A percentile compares a stretch with the other conserved stretches of the same genome.
These are phyloP conservation scores for Aspergillus mulundensis DNA, from an alignment of 495 filamentous ascomycete genomes.

Conservation along the genomic window DNA sequence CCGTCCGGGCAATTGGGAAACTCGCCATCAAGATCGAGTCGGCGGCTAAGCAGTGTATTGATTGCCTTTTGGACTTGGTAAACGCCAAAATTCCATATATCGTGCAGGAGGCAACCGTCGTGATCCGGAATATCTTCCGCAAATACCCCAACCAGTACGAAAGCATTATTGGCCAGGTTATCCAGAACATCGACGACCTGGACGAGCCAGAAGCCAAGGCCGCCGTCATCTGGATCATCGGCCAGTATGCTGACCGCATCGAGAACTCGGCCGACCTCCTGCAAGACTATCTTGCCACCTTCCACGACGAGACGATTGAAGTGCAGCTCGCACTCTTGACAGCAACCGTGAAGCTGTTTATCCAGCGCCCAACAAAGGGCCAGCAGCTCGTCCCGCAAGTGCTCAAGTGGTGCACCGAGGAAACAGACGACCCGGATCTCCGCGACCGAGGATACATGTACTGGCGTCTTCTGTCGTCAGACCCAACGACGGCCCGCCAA, in stretches of 20 bases:
- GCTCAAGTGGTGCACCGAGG: constrained; percentile 97
- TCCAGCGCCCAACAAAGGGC: constrained; percentile 92
- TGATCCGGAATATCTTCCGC: constrained; percentile 98
- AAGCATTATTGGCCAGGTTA: constrained; percentile 90
- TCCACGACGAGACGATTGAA: constrained; percentile 89
- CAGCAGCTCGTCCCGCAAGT: constrained; percentile 93
- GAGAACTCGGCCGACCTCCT: constrained; percentile 92
- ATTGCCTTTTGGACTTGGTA: constrained; percentile 86
- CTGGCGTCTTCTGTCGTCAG: constrained; percentile 94
- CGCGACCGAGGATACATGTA: constrained; percentile 98
- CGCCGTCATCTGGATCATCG: constrained; percentile 99
- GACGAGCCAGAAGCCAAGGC: constrained; percentile 99
- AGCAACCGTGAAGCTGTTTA: constrained; percentile 96
- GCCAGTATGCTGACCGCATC: constrained; percentile 94
- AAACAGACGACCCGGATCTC: constrained; percentile 97
- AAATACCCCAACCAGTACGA: constrained; percentile 99
- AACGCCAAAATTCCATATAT: constrained; percentile 99
- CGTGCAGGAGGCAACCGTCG: constrained; percentile 98
- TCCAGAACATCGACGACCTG: constrained; percentile 92
- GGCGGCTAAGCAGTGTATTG: constrained; percentile 84
- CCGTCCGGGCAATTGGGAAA: constrained; percentile 96
- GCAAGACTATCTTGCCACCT: constrained; percentile 91
- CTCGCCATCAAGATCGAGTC: constrained; percentile 99
- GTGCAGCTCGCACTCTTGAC: constrained; percentile 94
- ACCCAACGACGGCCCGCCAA: constrained; percentile 78